These are phyloP conservation scores for Lasiodiplodia hormozganensis DNA, from an alignment of 2,329 filamentous ascomycete species.

Conservation along the genomic window DNA sequence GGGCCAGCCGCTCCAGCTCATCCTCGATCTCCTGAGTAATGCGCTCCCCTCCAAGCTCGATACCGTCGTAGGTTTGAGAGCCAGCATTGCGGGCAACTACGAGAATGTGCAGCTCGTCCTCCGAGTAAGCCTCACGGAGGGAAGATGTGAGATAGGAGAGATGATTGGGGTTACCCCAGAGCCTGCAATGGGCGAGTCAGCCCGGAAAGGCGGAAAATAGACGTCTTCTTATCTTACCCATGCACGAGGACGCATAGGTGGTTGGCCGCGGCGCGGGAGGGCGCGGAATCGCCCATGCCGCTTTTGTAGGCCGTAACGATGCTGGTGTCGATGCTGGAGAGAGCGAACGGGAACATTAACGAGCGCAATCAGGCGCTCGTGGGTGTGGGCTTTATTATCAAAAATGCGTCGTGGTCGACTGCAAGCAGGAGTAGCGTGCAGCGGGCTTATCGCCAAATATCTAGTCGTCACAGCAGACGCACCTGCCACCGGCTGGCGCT, in stretches of 20 bases:
- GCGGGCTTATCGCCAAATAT: constrained; percentile 20
- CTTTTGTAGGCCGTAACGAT: constrained; percentile 29
- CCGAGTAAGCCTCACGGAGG: constrained; percentile 66
- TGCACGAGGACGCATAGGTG: constrained; percentile 82
- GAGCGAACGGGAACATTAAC: constrained; percentile 35
- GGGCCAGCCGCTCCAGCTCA: constrained; percentile 60
- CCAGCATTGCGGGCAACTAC: constrained; percentile 76
- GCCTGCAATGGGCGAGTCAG: constrained; percentile 49
- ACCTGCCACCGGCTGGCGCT: not conserved
- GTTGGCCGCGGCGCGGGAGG: constrained; percentile 41
- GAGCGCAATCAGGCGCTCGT: constrained; percentile 22
- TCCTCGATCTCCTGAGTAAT: constrained; percentile 69
- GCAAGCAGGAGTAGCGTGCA: not conserved
- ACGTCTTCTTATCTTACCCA: constrained; percentile 59
- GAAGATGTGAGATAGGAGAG: constrained; percentile 71
- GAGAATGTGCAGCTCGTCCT: constrained; percentile 72
- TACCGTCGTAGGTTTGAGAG: constrained; percentile 71
- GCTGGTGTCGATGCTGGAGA: constrained; percentile 37
- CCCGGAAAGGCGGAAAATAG: constrained; percentile 1
- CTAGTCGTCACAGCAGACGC: constrained; percentile 8
- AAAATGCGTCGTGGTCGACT: constrained; percentile 9
- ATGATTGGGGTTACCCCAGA: constrained; percentile 82
- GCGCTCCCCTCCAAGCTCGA: constrained; percentile 73
- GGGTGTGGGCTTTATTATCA: constrained; percentile 24
- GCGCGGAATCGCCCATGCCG: constrained; percentile 31